phyloP scores from a whole-genome alignment of 805 yeast genomes.

The Yueomyces sp. region DNA sequence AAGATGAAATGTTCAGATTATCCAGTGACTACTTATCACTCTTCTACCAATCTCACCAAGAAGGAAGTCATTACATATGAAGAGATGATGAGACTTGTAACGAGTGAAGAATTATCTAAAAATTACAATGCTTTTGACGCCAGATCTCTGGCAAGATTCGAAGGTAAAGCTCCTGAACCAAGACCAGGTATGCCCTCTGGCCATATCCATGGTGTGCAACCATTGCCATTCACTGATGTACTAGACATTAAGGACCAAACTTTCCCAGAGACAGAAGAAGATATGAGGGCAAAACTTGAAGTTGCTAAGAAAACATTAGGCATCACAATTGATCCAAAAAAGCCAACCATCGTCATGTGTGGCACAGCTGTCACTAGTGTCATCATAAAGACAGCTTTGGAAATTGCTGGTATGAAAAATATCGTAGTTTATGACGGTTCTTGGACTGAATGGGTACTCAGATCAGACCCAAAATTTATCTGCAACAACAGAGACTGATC shows the following conservation, averaged over 20 bases:
- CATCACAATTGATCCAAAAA: constrained; percentile 25
- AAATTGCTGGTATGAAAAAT: constrained; percentile 34
- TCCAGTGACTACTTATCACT: constrained; percentile 22
- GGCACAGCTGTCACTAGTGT: constrained; percentile 97
- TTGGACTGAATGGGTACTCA: constrained; percentile 41
- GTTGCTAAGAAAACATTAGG: constrained; percentile 33
- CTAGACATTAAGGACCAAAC: constrained; percentile 33
- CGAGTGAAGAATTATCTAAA: constrained; percentile 29
- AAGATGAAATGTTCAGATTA: constrained; percentile 7
- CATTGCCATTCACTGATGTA: constrained; percentile 61
- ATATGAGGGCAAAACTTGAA: constrained; percentile 29
- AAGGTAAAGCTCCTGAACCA: constrained; percentile 79
- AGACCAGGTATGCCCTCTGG: constrained; percentile 82
- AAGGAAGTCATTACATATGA: constrained; percentile 54
- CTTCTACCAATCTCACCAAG: constrained; percentile 24
- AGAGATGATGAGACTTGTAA: constrained; percentile 46
- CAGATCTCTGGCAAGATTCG: constrained; percentile 58
- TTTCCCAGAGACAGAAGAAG: constrained; percentile 29
- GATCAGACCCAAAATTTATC: constrained; percentile 11
- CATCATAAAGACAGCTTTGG: constrained; percentile 64
- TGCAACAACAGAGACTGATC: constrained; percentile 12
- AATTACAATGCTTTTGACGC: constrained; percentile 65
- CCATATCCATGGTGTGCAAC: constrained; percentile 70
- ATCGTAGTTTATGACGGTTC: constrained; percentile 71
- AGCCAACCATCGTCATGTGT: constrained; percentile 77